Percentiles rank a stretch among this genome's conserved stretches.
phyloP scores from a whole-genome alignment of 257 asterid species.

The Petunia secreta region DNA sequence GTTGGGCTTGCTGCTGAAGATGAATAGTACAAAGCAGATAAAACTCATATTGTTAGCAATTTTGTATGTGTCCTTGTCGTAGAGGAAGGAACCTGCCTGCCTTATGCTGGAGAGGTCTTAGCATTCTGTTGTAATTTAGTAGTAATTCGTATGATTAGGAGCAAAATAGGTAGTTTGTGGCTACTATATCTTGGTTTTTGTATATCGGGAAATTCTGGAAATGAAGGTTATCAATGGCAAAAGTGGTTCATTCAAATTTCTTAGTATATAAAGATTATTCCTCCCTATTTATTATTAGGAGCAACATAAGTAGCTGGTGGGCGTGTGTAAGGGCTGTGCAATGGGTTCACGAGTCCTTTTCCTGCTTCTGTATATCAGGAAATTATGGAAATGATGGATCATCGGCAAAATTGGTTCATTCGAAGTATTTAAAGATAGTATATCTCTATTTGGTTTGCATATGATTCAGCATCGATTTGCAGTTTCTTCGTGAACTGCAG shows the following conservation, averaged over 20 bases:
- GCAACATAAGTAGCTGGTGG: too few relatives aligned
- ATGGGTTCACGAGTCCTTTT: too few relatives aligned
- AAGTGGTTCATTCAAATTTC: neutral
- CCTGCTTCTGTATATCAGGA: too few relatives aligned
- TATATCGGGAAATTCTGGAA: neutral
- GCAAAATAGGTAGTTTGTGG: constrained; percentile 5
- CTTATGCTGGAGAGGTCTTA: neutral
- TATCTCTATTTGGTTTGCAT: neutral
- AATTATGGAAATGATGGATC: too few relatives aligned
- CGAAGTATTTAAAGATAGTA: too few relatives aligned
- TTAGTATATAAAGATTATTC: neutral
- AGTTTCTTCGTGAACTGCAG: neutral
- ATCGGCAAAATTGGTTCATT: too few relatives aligned
- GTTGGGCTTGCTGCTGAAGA: constrained; percentile 51
- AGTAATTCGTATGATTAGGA: neutral
- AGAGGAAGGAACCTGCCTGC: neutral
- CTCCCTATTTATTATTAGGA: neutral
- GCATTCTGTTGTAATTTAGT: neutral
- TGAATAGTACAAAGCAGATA: constrained; percentile 36
- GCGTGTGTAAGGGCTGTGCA: too few relatives aligned
- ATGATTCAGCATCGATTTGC: neutral
- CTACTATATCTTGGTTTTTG: neutral
- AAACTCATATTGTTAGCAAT: neutral
- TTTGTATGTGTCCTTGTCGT: neutral
- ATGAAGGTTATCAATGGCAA: neutral